Percentiles rank a stretch among this genome's conserved stretches.
Conservation (phyloP, 2,329 filamentous ascomycete species). For the Botrytis paeoniae region DNA sequence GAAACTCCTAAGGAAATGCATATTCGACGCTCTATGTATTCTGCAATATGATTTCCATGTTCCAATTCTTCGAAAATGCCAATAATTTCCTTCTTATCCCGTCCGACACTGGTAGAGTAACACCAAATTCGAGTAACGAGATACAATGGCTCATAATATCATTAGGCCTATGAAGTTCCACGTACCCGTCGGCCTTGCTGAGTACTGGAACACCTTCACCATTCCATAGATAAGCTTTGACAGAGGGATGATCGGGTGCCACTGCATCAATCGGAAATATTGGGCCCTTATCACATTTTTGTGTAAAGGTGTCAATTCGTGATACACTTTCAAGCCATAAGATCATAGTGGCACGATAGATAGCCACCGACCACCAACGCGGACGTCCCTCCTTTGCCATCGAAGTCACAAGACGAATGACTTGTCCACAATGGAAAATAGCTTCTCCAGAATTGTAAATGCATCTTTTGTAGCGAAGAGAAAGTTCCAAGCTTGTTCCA, state of each 20-base stretch:
- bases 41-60: slow-evolving; percentile 26
- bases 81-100: slow-evolving; percentile 54
- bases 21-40: slow-evolving; percentile 20
- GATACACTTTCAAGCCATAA: slow-evolving; percentile 61
- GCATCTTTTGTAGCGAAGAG: slow-evolving; percentile 59
- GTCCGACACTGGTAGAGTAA: slow-evolving; percentile 51
- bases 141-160: slow-evolving; percentile 50
- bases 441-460: slow-evolving; percentile 62
- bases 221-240: slow-evolving; percentile 51
- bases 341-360: slow-evolving; percentile 64
- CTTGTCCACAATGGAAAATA: slow-evolving; percentile 65
- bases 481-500: slow-evolving; percentile 49
- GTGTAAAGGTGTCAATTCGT: slow-evolving; percentile 44
- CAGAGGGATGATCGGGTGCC: slow-evolving; percentile 48
- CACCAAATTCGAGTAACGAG: slow-evolving; percentile 51
- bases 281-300: slow-evolving; percentile 36
- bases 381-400: slow-evolving; percentile 61
- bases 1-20: slow-evolving; percentile 42
- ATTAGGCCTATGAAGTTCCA: slow-evolving; percentile 47
- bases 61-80: slow-evolving; percentile 39
- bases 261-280: slow-evolving; percentile 51
- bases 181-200: slow-evolving; percentile 46
- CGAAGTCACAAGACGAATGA: slow-evolving; percentile 56
- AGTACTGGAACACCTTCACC: slow-evolving; percentile 52
- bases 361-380: slow-evolving; percentile 67